Percentiles rank a stretch among this genome's conserved stretches.
These are phyloP conservation scores for Takashimella tepidaria DNA, from an alignment of 1,284 basidiomycete genomes.

Conservation along the genomic window DNA sequence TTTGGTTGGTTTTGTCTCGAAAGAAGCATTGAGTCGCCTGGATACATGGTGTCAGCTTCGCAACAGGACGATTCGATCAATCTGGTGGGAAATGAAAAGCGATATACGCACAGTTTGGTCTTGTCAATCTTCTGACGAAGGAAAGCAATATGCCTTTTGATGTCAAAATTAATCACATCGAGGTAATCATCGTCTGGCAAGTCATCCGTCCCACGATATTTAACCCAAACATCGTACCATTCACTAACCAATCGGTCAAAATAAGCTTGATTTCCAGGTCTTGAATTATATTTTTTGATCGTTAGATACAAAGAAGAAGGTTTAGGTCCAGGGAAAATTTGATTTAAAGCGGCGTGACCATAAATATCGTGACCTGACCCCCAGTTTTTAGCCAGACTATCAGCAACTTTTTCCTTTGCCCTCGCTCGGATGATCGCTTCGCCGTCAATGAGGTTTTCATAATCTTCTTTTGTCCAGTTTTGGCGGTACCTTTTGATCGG, in stretches of 20 bases:
- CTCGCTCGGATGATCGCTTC: conserved; percentile 75
- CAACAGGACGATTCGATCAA: too few species aligned
- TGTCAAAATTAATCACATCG: conserved; percentile 67
- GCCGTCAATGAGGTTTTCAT: conserved; percentile 78
- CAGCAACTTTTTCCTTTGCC: conserved; percentile 50
- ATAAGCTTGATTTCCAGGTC: conserved; percentile 66
- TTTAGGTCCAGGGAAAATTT: conserved; percentile 62
- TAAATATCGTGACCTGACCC: conserved; percentile 48
- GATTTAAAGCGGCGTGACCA: conserved; percentile 47
- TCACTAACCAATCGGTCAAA: conserved; percentile 70
- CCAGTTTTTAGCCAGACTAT: background rate
- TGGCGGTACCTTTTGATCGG: conserved; percentile 52
- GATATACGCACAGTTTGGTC: conserved; percentile 44
- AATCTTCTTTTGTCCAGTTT: conserved; percentile 76
- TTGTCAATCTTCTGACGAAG: conserved; percentile 77
- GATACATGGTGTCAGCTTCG: too few species aligned
- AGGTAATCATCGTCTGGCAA: conserved; percentile 67
- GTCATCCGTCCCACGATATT: conserved; percentile 60
- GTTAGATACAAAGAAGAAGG: conserved; percentile 24
- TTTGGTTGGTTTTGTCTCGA: background rate
- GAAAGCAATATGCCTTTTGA: conserved; percentile 70
- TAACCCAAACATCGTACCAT: conserved; percentile 71
- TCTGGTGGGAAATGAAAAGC: too few species aligned
- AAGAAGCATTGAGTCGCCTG: conserved; percentile 25
- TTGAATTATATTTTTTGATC: conserved; percentile 55